These are phyloP conservation scores for Dictyostelium capitatum DNA, from an alignment of 78 protist species.

Conservation along the genomic window DNA sequence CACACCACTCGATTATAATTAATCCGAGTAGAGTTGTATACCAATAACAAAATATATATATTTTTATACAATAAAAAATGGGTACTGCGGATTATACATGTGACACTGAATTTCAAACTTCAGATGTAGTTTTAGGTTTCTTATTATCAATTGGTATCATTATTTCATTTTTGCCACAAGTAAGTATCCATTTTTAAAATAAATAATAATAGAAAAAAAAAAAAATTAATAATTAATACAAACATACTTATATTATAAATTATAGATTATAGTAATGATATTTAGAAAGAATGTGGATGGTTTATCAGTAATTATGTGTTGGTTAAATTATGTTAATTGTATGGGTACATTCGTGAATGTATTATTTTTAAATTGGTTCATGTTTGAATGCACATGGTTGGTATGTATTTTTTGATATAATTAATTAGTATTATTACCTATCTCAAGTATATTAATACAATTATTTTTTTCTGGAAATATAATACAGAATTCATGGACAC, in stretches of 20 bases:
- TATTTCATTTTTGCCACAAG: constrained; percentile 66
- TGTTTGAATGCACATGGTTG: constrained; percentile 51
- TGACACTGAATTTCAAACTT: constrained; percentile 10
- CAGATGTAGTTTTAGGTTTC: constrained; percentile 50
- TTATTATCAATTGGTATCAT: constrained; percentile 49
- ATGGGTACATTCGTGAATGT: constrained; percentile 62
- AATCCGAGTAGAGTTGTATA: too few relatives aligned
- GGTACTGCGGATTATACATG: background rate
- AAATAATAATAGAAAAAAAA: background rate
- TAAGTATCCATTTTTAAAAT: background rate
- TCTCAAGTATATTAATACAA: too few relatives aligned
- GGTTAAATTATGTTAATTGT: constrained; percentile 72
- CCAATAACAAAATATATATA: too few relatives aligned
- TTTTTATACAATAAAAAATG: too few relatives aligned
- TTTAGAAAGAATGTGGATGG: constrained; percentile 77
- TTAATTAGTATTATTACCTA: too few relatives aligned
- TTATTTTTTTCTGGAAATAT: too few relatives aligned
- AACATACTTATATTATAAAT: background rate
- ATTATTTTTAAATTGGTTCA: constrained; percentile 66
- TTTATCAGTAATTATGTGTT: constrained; percentile 71
- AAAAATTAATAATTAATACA: background rate
- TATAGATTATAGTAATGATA: constrained; percentile 36
- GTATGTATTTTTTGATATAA: too few relatives aligned
- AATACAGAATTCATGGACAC: constrained; percentile 52
- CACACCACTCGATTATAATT: too few relatives aligned